These are phyloP conservation scores for Aurifilum marmelostoma DNA, from an alignment of 2,329 filamentous ascomycete genomes.

Conservation along the genomic window DNA sequence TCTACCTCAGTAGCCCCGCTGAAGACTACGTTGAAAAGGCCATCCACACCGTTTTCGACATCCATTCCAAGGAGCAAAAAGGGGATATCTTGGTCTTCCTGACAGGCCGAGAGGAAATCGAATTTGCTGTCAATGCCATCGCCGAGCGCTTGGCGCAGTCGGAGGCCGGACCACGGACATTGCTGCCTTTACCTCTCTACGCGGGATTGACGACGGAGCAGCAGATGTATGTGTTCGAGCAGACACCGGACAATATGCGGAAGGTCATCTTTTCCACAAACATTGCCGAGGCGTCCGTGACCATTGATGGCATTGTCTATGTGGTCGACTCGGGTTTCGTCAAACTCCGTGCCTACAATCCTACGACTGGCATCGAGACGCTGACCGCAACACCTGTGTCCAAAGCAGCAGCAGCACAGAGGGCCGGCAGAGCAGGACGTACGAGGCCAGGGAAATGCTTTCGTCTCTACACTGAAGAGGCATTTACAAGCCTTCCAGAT, in stretches of 20 bases:
- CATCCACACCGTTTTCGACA: constrained; percentile 82
- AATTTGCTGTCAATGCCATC: constrained; percentile 77
- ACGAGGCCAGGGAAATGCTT: constrained; percentile 94
- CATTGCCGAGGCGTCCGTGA: constrained; percentile 94
- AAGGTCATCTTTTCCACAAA: constrained; percentile 96
- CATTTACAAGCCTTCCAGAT: constrained; percentile 67
- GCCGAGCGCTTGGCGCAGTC: constrained; percentile 71
- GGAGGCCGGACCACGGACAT: constrained; percentile 57
- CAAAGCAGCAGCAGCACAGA: constrained; percentile 89
- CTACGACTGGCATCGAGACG: constrained; percentile 82
- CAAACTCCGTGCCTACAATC: constrained; percentile 85
- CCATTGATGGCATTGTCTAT: constrained; percentile 88
- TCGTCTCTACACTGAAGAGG: constrained; percentile 81
- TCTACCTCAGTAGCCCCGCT: constrained; percentile 76
- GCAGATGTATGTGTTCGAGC: constrained; percentile 94
- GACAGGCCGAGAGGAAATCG: constrained; percentile 92
- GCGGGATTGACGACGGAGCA: constrained; percentile 87
- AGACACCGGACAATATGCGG: constrained; percentile 76
- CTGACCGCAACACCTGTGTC: constrained; percentile 82
- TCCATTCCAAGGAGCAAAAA: constrained; percentile 77
- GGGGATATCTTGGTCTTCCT: constrained; percentile 92
- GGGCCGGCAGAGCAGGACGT: constrained; percentile 86
- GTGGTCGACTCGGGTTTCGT: constrained; percentile 91
- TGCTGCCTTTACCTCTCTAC: constrained; percentile 81
- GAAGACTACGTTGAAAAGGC: constrained; percentile 88